Conservation (phyloP, 257 asterid genomes). For the Gentiana macrophylla region DNA sequence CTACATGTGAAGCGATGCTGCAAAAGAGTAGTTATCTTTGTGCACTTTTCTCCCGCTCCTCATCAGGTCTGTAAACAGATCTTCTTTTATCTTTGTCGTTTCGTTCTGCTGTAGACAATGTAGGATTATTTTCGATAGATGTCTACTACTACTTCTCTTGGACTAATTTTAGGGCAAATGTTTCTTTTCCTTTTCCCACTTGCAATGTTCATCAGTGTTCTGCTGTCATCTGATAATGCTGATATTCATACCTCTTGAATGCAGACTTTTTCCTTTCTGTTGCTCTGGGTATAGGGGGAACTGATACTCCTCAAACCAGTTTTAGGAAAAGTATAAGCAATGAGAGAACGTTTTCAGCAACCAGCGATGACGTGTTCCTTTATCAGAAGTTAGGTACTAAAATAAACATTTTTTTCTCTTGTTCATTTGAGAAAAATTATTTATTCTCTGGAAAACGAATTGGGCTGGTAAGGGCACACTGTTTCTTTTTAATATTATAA, state of each 20-base stretch:
- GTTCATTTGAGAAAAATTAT: neutral
- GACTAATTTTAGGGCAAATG: no score
- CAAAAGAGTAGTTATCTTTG: slow-evolving; percentile 63
- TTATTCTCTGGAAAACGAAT: no score
- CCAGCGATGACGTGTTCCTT: slow-evolving; percentile 47
- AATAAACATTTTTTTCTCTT: neutral
- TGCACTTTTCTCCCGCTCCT: slow-evolving; percentile 75
- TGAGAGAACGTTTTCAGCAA: slow-evolving; percentile 92
- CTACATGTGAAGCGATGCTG: slow-evolving; percentile 80
- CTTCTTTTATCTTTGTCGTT: neutral
- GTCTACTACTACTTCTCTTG: no score
- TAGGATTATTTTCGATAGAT: no score
- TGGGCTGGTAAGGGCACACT: no score
- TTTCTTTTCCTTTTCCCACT: neutral
- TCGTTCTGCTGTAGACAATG: no score
- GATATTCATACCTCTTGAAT: slow-evolving; percentile 16
- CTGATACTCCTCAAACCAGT: slow-evolving; percentile 56
- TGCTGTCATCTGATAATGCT: slow-evolving; percentile 1
- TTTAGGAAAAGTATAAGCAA: slow-evolving; percentile 78
- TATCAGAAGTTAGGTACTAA: slow-evolving; percentile 61
- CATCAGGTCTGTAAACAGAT: slow-evolving; percentile 59
- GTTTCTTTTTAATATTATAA: no score
- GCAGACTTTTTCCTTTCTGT: slow-evolving; percentile 90
- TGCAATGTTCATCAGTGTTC: neutral
- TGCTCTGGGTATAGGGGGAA: slow-evolving; percentile 84